Conservation (phyloP, 345 rosid species). For the Salix viminalis region DNA sequence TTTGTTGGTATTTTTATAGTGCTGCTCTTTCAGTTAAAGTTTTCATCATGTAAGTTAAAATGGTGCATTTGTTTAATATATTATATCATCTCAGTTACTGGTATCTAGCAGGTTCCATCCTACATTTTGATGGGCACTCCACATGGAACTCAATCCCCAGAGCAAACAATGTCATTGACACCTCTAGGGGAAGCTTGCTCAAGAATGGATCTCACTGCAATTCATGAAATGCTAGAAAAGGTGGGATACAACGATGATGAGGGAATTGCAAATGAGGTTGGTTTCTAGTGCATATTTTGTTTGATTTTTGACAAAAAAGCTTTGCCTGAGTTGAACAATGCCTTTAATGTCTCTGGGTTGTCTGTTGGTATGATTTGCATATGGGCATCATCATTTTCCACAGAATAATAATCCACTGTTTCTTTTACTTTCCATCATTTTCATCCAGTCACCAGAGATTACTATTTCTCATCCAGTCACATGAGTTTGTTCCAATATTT, state of each 20-base stretch:
- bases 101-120: constrained; percentile 57
- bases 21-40: background rate
- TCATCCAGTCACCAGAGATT: background rate
- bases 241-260: constrained; percentile 78
- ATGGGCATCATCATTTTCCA: background rate
- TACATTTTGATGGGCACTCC: constrained; percentile 62
- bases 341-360: background rate
- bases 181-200: constrained; percentile 84
- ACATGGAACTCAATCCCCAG: constrained; percentile 50
- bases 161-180: constrained; percentile 46
- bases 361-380: background rate
- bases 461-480: background rate
- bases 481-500: background rate
- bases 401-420: background rate
- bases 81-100: background rate
- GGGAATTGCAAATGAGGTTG: constrained; percentile 78
- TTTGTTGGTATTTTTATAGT: background rate
- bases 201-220: constrained; percentile 72
- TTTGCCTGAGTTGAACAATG: background rate
- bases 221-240: constrained; percentile 72
- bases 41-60: background rate
- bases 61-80: background rate
- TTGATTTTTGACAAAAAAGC: background rate
- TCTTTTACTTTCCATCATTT: background rate
- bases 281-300: background rate